phyloP scores from a whole-genome alignment of 1,284 basidiomycete genomes.

The Naganishia sp. region DNA sequence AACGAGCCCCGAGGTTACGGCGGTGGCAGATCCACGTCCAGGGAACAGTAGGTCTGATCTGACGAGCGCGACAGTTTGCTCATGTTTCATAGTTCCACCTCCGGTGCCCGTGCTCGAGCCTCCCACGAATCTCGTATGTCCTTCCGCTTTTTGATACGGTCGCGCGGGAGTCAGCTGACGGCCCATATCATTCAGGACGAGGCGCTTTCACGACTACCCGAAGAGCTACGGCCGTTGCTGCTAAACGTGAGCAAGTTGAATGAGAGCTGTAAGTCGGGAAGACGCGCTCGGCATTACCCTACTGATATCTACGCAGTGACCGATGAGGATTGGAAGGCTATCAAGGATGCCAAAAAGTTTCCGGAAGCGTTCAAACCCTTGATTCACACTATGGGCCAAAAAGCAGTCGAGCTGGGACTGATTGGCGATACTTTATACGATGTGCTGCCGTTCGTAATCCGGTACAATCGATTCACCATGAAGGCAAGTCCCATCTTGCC shows the following conservation, averaged over 20 bases:
- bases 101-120: background rate
- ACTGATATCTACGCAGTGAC: background rate
- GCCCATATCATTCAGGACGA: constrained; percentile 8
- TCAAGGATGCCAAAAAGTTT: constrained; percentile 28
- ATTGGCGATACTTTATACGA: constrained; percentile 42
- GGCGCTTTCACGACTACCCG: constrained; percentile 12
- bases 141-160: too few species aligned
- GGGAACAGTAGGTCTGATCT: background rate
- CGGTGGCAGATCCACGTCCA: background rate
- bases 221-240: constrained; percentile 15
- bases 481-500: constrained; percentile 32
- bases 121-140: background rate
- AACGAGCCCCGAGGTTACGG: background rate
- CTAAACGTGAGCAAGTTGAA: background rate
- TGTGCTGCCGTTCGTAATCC: constrained; percentile 43
- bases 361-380: constrained; percentile 24
- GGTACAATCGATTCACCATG: constrained; percentile 52
- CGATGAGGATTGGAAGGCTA: constrained; percentile 19
- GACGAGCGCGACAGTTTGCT: background rate
- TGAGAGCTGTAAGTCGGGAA: constrained; percentile 3
- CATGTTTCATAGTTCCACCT: background rate
- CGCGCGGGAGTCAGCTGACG: background rate
- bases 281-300: too few species aligned
- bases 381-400: constrained; percentile 19
- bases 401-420: constrained; percentile 31